These are phyloP conservation scores for Sporobolus alterniflorus DNA, from an alignment of 202 grass and related monocot genomes.

Conservation along the genomic window DNA sequence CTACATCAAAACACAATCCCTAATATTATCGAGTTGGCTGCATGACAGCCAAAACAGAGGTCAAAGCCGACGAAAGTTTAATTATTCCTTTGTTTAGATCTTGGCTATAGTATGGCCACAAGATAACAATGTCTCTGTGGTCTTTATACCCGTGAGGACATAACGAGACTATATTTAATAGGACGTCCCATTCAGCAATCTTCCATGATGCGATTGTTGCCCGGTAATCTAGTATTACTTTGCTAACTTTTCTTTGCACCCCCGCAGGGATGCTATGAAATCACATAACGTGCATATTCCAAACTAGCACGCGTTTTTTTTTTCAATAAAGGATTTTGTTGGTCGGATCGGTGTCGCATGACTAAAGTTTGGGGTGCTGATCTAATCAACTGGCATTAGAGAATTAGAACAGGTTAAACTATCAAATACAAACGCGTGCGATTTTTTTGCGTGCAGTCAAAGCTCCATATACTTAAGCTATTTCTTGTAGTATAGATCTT, in stretches of 20 bases:
- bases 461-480: background rate
- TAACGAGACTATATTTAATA: background rate
- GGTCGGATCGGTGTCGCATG: background rate
- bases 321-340: background rate
- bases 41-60: slow-evolving; percentile 29
- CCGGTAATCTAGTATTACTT: slow-evolving; percentile 23
- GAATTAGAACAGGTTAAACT: background rate
- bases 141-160: background rate
- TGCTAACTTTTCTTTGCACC: slow-evolving; percentile 36
- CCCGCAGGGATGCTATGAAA: slow-evolving; percentile 24
- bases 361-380: slow-evolving; percentile 1
- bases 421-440: background rate
- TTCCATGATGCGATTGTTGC: slow-evolving; percentile 27
- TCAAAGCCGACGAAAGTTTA: slow-evolving; percentile 40
- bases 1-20: background rate
- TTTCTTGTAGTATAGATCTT: background rate
- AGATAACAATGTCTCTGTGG: background rate
- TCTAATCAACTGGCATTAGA: background rate
- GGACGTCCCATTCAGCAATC: slow-evolving; percentile 26
- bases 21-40: background rate
- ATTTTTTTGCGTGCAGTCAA: background rate
- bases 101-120: slow-evolving; percentile 2
- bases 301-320: background rate
- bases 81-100: slow-evolving; percentile 6
- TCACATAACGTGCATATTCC: slow-evolving; percentile 7